A percentile compares a stretch with the other conserved stretches of the same genome.
Evolutionary conservation across 78 protist genomes (phyloP).

Genomic region (Isochrysis galbana): DNA sequence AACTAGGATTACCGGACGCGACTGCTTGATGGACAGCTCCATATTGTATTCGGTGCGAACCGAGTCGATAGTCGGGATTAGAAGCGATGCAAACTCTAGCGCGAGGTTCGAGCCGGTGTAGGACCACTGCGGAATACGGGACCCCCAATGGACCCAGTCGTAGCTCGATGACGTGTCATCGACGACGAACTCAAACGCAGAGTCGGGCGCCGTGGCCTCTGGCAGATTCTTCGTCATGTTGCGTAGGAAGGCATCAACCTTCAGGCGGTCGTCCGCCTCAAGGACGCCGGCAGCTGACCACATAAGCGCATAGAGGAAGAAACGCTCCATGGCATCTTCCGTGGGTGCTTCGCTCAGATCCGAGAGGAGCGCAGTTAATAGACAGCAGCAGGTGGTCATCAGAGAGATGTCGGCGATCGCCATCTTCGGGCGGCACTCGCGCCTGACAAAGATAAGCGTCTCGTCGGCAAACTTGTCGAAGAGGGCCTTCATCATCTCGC

Average conservation of each 20-base stretch:
- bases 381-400: background rate
- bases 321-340: constrained; percentile 60
- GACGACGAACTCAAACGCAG: constrained; percentile 70
- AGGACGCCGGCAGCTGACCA: constrained; percentile 71
- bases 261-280: constrained; percentile 69
- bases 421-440: constrained; percentile 39
- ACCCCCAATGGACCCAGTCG: constrained; percentile 60
- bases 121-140: constrained; percentile 40
- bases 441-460: background rate
- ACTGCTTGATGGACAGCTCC: background rate
- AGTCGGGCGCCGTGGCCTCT: constrained; percentile 46
- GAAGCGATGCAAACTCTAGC: constrained; percentile 44
- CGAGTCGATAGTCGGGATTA: constrained; percentile 55
- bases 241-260: constrained; percentile 36
- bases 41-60: constrained; percentile 33
- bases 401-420: background rate
- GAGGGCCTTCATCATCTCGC: background rate
- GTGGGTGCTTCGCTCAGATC: constrained; percentile 37
- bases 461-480: constrained; percentile 10
- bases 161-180: background rate
- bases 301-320: constrained; percentile 72
- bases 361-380: constrained; percentile 45
- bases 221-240: constrained; percentile 18
- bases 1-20: constrained; percentile 63
- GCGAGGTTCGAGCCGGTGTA: constrained; percentile 40